Evolutionary conservation across 1,284 basidiomycete species (phyloP).

Genomic region (Gymnopus androsaceus): DNA sequence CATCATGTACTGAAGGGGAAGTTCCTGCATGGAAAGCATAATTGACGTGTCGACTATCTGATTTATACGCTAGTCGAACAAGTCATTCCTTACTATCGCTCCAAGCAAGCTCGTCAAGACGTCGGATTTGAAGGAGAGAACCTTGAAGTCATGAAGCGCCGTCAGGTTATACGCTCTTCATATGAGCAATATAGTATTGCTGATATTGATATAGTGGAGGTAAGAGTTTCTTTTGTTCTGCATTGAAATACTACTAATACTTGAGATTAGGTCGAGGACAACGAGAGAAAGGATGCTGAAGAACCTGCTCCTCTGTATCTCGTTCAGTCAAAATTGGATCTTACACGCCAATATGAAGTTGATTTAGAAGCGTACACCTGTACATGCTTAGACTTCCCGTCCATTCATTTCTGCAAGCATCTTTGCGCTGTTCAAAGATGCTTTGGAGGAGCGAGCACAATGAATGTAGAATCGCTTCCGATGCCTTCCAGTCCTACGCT

Average conservation of each 20-base stretch:
- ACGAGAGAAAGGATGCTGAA: not conserved
- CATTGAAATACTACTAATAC: not conserved
- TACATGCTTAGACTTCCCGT: slow-evolving; percentile 14
- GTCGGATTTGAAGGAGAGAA: slow-evolving; percentile 23
- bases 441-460: not conserved
- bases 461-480: not conserved
- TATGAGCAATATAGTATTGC: not conserved
- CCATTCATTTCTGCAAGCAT: slow-evolving; percentile 20
- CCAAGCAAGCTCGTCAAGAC: slow-evolving; percentile 13
- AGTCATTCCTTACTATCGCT: slow-evolving; percentile 17
- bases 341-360: slow-evolving; percentile 6
- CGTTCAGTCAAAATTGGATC: slow-evolving; percentile 13
- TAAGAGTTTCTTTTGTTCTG: too few species aligned
- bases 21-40: slow-evolving; percentile 27
- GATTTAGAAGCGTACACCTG: slow-evolving; percentile 12
- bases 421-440: slow-evolving; percentile 8
- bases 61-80: slow-evolving; percentile 17
- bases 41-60: slow-evolving; percentile 21
- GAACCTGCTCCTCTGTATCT: not conserved
- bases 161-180: not conserved
- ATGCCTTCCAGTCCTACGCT: too few species aligned
- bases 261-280: not conserved
- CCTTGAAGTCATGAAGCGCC: slow-evolving; percentile 8
- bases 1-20: too few species aligned
- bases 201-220: too few species aligned